Evolutionary conservation across 805 yeast genomes (phyloP).

Genomic region (Wickerhamiella shivajii): DNA sequence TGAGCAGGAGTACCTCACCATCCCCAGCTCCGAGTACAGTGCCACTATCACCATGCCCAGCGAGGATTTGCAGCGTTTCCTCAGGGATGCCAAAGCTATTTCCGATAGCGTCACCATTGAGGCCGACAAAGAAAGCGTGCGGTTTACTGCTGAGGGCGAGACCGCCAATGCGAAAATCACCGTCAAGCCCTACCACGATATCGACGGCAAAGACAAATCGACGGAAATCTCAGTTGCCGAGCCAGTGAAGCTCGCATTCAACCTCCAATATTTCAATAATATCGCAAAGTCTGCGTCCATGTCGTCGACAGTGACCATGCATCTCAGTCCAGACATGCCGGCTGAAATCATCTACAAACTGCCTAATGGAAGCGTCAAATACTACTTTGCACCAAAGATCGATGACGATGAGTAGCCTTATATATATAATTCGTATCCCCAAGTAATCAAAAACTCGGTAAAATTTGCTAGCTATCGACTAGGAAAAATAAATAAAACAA

Average conservation of each 20-base stretch:
- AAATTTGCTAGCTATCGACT: not conserved
- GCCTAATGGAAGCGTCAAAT: slow-evolving; percentile 84
- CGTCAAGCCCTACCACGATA: slow-evolving; percentile 67
- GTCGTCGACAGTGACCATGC: slow-evolving; percentile 62
- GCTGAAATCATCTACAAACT: slow-evolving; percentile 86
- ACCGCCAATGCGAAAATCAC: slow-evolving; percentile 78
- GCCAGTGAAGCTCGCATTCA: slow-evolving; percentile 81
- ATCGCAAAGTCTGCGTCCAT: slow-evolving; percentile 83
- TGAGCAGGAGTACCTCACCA: slow-evolving; percentile 83
- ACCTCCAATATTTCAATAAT: slow-evolving; percentile 79
- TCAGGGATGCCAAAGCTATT: slow-evolving; percentile 73
- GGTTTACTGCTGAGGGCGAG: slow-evolving; percentile 82
- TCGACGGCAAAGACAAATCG: slow-evolving; percentile 61
- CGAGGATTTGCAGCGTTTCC: slow-evolving; percentile 72
- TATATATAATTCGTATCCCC: too few species aligned
- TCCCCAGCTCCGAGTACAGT: slow-evolving; percentile 88
- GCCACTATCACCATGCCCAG: slow-evolving; percentile 79
- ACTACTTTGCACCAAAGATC: slow-evolving; percentile 95
- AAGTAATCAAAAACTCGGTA: not conserved
- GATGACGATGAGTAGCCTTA: slow-evolving; percentile 72
- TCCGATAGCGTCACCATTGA: slow-evolving; percentile 76
- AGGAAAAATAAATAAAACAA: not conserved
- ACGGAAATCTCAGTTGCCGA: slow-evolving; percentile 65
- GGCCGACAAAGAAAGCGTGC: slow-evolving; percentile 84
- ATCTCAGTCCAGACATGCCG: slow-evolving; percentile 82